phyloP scores from a whole-genome alignment of 306 rosid genomes.

The Senna tora region DNA sequence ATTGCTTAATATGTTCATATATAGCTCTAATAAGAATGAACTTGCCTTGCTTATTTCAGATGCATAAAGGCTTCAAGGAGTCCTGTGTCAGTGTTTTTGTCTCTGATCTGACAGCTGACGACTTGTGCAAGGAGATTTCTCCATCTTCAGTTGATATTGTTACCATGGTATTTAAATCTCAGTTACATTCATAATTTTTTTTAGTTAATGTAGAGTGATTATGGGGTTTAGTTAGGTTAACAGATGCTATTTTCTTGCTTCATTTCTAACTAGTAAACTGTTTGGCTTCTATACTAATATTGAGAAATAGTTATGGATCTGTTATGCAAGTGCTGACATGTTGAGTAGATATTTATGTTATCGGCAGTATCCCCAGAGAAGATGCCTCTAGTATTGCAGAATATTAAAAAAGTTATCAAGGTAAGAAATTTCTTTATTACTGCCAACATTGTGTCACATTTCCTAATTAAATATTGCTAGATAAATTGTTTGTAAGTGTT shows the following conservation, averaged over 20 bases:
- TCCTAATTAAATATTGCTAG: constrained; percentile 10
- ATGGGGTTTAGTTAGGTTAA: constrained; percentile 22
- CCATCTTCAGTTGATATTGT: constrained; percentile 82
- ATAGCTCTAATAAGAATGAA: constrained; percentile 13
- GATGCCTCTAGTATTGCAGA: constrained; percentile 80
- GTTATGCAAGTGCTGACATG: constrained; percentile 62
- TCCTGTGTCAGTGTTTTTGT: constrained; percentile 68
- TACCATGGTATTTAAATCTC: constrained; percentile 73
- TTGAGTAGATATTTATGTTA: constrained; percentile 89
- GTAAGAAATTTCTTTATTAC: constrained; percentile 42
- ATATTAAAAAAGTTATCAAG: constrained; percentile 74
- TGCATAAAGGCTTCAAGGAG: constrained; percentile 77
- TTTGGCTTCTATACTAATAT: constrained; percentile 29
- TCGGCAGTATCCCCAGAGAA: constrained; percentile 98
- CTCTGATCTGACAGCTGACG: constrained; percentile 85
- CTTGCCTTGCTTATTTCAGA: constrained; percentile 48
- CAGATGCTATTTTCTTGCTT: constrained; percentile 21
- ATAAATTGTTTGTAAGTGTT: constrained; percentile 33
- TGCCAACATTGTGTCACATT: constrained; percentile 7
- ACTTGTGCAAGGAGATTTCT: constrained; percentile 62
- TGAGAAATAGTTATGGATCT: constrained; percentile 31
- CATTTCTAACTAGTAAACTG: constrained; percentile 21
- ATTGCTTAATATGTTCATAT: constrained; percentile 7
- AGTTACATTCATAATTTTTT: constrained; percentile 25
- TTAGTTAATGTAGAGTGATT: constrained; percentile 29